A percentile compares a stretch with the other conserved stretches of the same genome.
These are phyloP conservation scores for Penicillium bovifimosum DNA, from an alignment of 495 filamentous ascomycete species.

Conservation along the genomic window DNA sequence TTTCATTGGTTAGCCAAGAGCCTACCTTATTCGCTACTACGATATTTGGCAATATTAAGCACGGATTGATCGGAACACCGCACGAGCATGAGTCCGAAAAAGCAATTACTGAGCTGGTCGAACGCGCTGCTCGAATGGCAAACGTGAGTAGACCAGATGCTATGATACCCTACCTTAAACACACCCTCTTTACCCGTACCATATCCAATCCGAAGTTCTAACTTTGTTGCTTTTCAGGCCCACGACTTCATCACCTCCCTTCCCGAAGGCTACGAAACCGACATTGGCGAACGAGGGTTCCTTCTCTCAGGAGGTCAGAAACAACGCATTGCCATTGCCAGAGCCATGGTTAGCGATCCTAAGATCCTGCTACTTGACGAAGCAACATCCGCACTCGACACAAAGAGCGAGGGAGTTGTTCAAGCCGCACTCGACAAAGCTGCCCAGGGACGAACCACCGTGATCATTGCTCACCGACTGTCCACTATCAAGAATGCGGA, in stretches of 20 bases:
- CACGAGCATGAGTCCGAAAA: too few species aligned
- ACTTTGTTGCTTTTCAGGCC: too few species aligned
- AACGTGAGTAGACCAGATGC: slow-evolving; percentile 29
- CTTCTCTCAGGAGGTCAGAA: slow-evolving; percentile 55
- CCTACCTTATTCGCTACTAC: slow-evolving; percentile 67
- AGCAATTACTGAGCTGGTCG: too few species aligned
- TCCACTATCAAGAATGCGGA: slow-evolving; percentile 50
- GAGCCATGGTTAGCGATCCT: slow-evolving; percentile 66
- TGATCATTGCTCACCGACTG: slow-evolving; percentile 38
- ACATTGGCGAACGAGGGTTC: slow-evolving; percentile 46
- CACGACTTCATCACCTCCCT: slow-evolving; percentile 36
- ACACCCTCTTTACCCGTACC: too few species aligned
- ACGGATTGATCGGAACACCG: too few species aligned
- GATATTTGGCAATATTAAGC: slow-evolving; percentile 77
- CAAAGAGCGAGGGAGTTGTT: slow-evolving; percentile 42
- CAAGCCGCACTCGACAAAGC: slow-evolving; percentile 38
- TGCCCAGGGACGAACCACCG: slow-evolving; percentile 32
- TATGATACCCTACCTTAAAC: slow-evolving; percentile 31
- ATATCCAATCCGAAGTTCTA: too few species aligned
- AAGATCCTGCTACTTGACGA: slow-evolving; percentile 75
- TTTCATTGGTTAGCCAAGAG: slow-evolving; percentile 84
- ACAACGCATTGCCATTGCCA: slow-evolving; percentile 58
- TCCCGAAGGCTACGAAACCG: slow-evolving; percentile 43
- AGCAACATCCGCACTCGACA: slow-evolving; percentile 56
- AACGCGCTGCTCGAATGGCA: slow-evolving; percentile 27